Evolutionary conservation across 2,329 filamentous ascomycete genomes (phyloP).

Genomic region (Shiraia sp.): DNA sequence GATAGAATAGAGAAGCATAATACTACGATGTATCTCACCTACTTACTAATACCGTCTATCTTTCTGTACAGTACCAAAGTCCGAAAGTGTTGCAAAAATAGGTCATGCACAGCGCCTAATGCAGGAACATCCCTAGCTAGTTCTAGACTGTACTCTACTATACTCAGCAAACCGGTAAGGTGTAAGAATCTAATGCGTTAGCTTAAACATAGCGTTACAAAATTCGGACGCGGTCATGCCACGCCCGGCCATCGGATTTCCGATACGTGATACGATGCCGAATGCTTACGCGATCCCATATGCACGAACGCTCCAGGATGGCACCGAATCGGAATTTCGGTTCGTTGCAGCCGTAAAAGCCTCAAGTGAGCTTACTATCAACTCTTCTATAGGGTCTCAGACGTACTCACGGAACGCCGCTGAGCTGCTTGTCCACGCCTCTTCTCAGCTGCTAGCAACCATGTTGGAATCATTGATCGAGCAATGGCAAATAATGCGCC

Average conservation of each 20-base stretch:
- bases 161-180: not conserved
- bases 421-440: not conserved
- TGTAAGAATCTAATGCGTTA: not conserved
- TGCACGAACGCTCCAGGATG: not conserved
- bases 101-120: too few species aligned
- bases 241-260: not conserved
- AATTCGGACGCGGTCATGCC: not conserved
- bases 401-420: not conserved
- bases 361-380: not conserved
- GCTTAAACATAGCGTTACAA: not conserved
- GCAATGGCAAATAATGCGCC: not conserved
- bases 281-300: not conserved
- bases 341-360: not conserved
- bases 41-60: too few species aligned
- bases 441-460: not conserved
- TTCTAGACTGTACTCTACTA: too few species aligned
- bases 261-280: not conserved
- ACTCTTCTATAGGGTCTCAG: not conserved
- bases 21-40: too few species aligned
- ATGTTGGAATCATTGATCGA: slow-evolving; percentile 1
- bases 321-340: not conserved
- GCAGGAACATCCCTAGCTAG: too few species aligned
- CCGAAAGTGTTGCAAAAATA: too few species aligned
- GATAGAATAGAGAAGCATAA: too few species aligned
- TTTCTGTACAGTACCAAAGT: too few species aligned